Conservation (phyloP, 345 rosid species). For the Combretum micranthum region DNA sequence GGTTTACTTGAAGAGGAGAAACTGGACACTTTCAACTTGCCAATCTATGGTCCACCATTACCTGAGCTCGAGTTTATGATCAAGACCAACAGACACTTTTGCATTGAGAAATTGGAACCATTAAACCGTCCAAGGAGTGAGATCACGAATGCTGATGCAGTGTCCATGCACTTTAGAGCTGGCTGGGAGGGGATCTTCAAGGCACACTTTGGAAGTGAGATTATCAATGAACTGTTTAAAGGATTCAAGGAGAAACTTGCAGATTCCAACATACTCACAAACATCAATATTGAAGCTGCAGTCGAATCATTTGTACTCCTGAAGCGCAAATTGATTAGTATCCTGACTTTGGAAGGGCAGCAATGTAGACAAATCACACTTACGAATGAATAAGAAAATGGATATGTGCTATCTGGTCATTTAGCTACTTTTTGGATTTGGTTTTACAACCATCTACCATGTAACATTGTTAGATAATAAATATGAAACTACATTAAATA, state of each 20-base stretch:
- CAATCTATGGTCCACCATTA: constrained; percentile 31
- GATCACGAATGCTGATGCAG: constrained; percentile 18
- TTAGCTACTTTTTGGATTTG: too few species aligned
- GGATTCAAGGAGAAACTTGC: constrained; percentile 23
- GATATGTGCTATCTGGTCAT: too few species aligned
- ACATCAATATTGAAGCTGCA: too few species aligned
- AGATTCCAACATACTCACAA: constrained; percentile 7
- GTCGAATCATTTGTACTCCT: too few species aligned
- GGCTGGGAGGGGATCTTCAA: constrained; percentile 43
- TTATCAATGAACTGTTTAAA: constrained; percentile 28
- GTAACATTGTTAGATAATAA: too few species aligned
- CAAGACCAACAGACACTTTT: constrained; percentile 29
- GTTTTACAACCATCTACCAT: too few species aligned
- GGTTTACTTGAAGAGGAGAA: constrained; percentile 40
- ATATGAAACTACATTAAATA: too few species aligned
- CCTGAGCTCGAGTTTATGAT: constrained; percentile 29
- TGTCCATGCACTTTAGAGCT: constrained; percentile 42
- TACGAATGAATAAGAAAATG: too few species aligned
- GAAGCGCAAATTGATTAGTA: too few species aligned
- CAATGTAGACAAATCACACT: too few species aligned
- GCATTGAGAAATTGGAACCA: constrained; percentile 33
- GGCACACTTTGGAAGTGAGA: constrained; percentile 27
- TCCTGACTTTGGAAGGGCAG: too few species aligned
- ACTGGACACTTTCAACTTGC: constrained; percentile 47
- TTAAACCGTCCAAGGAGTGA: constrained; percentile 19